Evolutionary conservation across 164 flowering plant species (phyloP), one percentile per base, ranked within the genome.

Genomic region (Chimonanthus salicifolius): DNA sequence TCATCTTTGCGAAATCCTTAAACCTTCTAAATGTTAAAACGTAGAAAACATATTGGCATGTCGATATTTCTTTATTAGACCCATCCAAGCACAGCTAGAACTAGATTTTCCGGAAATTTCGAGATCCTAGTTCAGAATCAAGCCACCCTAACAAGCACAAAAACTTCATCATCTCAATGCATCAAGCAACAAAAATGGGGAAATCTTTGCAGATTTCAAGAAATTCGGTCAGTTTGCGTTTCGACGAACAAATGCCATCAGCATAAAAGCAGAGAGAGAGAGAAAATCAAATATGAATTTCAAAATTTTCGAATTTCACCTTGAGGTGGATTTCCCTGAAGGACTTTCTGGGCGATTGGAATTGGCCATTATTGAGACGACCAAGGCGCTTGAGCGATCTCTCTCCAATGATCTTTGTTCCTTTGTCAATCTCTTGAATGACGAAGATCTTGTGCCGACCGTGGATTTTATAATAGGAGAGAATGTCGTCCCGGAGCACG

Each of bases 331-430:
- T 75, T 81, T 88, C 98, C 13, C 99, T 98, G 71, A 92, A 78
- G 0, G 99, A 89, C 78, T 86, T 89, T 21, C 92, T 85, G 33
- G 75, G 74, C 33, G 2, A 33, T 8, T 65, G 78, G n/a, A 60
- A 71, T 43, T 67, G 64, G 48, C 80, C 79, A 62, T 77, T 80
- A 74, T 50, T 76, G 58, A 70, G 76, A 50, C 70, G 76, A 45
- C 85, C 76, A 54, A 54, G 89, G 82, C 83, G 75, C 7, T 84
- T 78, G 21, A 80, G 5, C 4, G 94, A 92, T 47, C 89, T 97
- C 4, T 94, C 97, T 10, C 97, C 97, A 67, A 94, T 94, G n/a
- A 96, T 83, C 49, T 84, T 90, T n/a, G 84, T 85, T 69, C 95
- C 94, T 68, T 85, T 94, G 84, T 85, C 98, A 1, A 88, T 82